Evolutionary conservation across 805 yeast genomes (phyloP), one percentile per base, ranked within the genome.

Genomic region (Saccharomycopsis capsularis): DNA sequence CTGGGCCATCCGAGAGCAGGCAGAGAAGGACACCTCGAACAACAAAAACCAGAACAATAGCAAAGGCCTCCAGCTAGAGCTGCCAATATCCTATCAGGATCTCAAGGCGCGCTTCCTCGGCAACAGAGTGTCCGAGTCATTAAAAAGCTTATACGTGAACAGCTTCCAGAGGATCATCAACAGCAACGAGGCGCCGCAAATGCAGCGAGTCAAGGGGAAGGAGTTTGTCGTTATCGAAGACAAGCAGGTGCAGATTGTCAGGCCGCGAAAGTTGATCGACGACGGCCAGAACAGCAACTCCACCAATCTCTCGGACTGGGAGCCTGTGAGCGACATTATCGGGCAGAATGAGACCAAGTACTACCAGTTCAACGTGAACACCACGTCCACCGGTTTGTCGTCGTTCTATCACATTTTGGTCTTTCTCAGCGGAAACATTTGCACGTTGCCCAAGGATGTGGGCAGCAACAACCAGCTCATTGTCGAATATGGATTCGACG

Each of bases 401-500:
- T 68, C 68, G 37, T 66, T 66, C 53, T 75, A 69, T 56, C 72
- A 76, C 55, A 63, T 68, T 46, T 63, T 76, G 60, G 64, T 76
- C 39, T 77, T 74, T 54, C 50, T 77, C 16, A 70, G 78, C 15
- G 82, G 79, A 2, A 75, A 75, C 47, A 65, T 77, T 13, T 76
- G 81, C 53, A 53, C 61, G 3, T 37, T 63, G n/a, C 70, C 70
- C 5, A 29, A 27, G 4, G 32, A 21, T 30, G 35, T 40, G 4
- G 47, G 48, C 7, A 21, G 13, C 4, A 40, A 24, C 4, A 32
- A 48, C n/a, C 48, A 44, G 38, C 40, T 53, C 11, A n/a, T 15
- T 13, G 56, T 53, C 3, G 13, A 47, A 6, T 53, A 44, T 32
- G 44, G 56, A 16, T 53, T 47, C 37, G 52, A 48, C 40, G 40